Evolutionary conservation across 2,329 filamentous ascomycete genomes (phyloP), one percentile per base, ranked within the genome.

Genomic region (Pyrenophora tritici-repentis): DNA sequence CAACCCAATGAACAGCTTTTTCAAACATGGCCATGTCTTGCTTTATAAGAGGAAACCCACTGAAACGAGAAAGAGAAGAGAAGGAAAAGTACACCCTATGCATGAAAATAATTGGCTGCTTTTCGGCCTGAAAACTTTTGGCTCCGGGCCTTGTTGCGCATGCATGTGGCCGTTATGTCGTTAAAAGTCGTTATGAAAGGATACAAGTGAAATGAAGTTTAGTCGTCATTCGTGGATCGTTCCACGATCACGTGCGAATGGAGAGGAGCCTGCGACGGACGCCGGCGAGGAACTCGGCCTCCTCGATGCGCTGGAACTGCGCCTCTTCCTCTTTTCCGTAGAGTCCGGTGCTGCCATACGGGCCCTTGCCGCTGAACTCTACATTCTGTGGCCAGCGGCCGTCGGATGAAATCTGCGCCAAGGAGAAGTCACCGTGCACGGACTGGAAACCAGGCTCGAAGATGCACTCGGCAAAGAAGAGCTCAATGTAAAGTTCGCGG

Each of bases 381-480:
- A 68, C 58, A 9, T 62, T 59, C 14, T 61, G 63, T 2, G 77
- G 77, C 76, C 77, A 81, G 7, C 63, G 48, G 12, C 76, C 76
- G 14, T 67, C 61, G 1, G 74, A 75, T 1, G 68, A 62, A 8
- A 78, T 60, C 53, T 77, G 72, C 2, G 76, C 73, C 12, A 78
- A 61, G 18, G 75, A 68, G 55, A 81, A 79, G 49, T 80, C 78
- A 41, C 78, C 78, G 44, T 81, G 78, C 9, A 80, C 78, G 10
- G 76, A 62, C 13, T 66, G 59, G 54, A 74, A 73, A 39, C 73
- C 73, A 0, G 78, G 78, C 50, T 80, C 76, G 62, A 81, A 81
- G 58, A 81, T 80, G 67, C 75, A 78, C 52, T 78, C 77, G 2
- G 76, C 76, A 60, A 79, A 80, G 73, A 81, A 81, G 22, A 81